Conservation (phyloP, 352 stramenopile genomes). For the Phytophthora foliorum region DNA sequence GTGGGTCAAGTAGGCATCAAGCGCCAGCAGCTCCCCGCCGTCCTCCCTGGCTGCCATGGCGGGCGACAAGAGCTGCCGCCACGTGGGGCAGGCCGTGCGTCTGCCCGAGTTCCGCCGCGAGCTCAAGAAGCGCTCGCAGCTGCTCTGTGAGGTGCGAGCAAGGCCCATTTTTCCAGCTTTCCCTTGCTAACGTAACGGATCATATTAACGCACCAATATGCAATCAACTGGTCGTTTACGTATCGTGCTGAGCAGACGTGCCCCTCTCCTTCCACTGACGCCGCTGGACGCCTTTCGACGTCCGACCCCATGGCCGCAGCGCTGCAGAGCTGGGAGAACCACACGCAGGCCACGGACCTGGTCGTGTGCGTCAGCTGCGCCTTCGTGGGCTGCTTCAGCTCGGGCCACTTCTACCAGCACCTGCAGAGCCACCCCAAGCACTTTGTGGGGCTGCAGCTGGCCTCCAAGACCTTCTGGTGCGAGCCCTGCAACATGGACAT, state of each 20-base stretch:
- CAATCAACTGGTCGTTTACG: constrained; percentile 2
- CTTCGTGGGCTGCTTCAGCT: constrained; percentile 65
- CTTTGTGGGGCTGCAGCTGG: constrained; percentile 63
- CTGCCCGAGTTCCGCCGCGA: constrained; percentile 60
- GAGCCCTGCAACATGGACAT: constrained; percentile 64
- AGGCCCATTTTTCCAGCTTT: neutral
- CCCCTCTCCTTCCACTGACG: neutral
- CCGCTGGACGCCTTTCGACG: neutral
- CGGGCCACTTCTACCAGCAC: constrained; percentile 64
- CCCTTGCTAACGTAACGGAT: constrained; percentile 14
- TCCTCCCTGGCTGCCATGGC: constrained; percentile 32
- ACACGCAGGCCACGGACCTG: constrained; percentile 47
- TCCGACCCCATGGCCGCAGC: neutral
- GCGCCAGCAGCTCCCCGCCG: constrained; percentile 7
- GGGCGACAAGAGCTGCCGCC: constrained; percentile 63
- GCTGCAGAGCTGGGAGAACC: constrained; percentile 47
- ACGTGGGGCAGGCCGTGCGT: constrained; percentile 63
- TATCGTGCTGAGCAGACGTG: constrained; percentile 7
- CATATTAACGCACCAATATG: constrained; percentile 5
- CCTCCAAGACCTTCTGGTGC: constrained; percentile 65
- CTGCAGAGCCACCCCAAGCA: constrained; percentile 66
- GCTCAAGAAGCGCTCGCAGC: constrained; percentile 53
- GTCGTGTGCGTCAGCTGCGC: constrained; percentile 69
- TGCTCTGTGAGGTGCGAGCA: constrained; percentile 54
- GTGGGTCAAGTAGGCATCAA: constrained; percentile 1